A percentile compares a stretch with the other conserved stretches of the same genome.
phyloP scores from a whole-genome alignment of 495 filamentous ascomycete species.

The Aspergillus steynii region DNA sequence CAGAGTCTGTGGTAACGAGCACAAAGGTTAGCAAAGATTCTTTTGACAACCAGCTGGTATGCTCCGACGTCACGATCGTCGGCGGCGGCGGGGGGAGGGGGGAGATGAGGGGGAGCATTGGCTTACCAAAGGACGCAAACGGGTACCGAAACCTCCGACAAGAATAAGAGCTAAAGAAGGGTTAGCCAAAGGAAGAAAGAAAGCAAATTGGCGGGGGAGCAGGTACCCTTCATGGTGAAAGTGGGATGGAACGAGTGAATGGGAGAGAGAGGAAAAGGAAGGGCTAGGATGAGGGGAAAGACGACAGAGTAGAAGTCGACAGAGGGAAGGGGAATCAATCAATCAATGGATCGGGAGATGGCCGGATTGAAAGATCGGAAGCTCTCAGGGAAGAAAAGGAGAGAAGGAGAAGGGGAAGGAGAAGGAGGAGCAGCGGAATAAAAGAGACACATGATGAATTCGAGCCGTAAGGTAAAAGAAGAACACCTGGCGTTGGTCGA shows the following conservation, averaged over 20 bases:
- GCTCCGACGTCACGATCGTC: constrained; percentile 15
- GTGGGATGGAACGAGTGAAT: constrained; percentile 13
- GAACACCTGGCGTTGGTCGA: constrained; percentile 28
- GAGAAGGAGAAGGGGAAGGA: constrained; percentile 23
- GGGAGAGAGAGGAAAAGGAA: constrained; percentile 1
- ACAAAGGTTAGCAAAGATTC: background rate
- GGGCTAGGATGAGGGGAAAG: constrained; percentile 1
- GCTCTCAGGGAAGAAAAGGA: constrained; percentile 9
- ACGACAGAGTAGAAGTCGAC: background rate
- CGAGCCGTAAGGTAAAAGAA: constrained; percentile 1
- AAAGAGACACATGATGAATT: constrained; percentile 12
- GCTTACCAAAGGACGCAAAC: constrained; percentile 92
- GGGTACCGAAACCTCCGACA: constrained; percentile 98
- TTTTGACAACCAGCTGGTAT: constrained; percentile 2
- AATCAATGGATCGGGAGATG: constrained; percentile 5
- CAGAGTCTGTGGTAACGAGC: constrained; percentile 64
- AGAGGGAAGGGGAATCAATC: constrained; percentile 5
- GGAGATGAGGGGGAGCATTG: constrained; percentile 25
- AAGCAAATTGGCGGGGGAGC: constrained; percentile 5
- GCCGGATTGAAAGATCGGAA: constrained; percentile 6
- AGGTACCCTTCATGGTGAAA: constrained; percentile 26
- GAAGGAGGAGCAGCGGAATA: constrained; percentile 23
- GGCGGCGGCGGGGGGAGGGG: constrained; percentile 14
- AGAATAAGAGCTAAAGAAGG: constrained; percentile 84
- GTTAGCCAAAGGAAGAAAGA: constrained; percentile 17